Evolutionary conservation across 1,284 basidiomycete genomes (phyloP).

Genomic region (Xerocomus minutiporus): DNA sequence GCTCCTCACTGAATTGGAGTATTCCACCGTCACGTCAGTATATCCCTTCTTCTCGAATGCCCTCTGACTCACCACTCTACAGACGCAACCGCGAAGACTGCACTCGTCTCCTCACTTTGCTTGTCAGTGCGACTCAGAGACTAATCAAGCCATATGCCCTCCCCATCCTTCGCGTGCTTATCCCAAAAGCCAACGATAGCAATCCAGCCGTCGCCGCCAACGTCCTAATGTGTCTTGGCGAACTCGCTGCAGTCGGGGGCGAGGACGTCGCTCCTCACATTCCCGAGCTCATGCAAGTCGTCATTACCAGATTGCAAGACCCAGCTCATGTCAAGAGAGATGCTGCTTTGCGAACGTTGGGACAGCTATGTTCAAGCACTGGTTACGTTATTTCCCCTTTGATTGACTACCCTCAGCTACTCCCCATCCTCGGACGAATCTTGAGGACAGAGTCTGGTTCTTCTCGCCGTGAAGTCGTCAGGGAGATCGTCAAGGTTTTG

Average conservation of each 20-base stretch:
- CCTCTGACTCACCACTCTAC: slow-evolving; percentile 4
- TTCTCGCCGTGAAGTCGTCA: slow-evolving; percentile 85
- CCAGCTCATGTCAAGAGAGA: slow-evolving; percentile 85
- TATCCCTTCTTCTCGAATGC: neutral
- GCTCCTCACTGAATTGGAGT: slow-evolving; percentile 95
- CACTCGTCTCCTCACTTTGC: slow-evolving; percentile 79
- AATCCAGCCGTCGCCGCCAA: slow-evolving; percentile 90
- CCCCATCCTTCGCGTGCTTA: slow-evolving; percentile 90
- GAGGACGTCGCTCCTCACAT: slow-evolving; percentile 87
- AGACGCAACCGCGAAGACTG: slow-evolving; percentile 90
- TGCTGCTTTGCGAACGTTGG: slow-evolving; percentile 90
- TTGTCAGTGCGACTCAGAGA: slow-evolving; percentile 87
- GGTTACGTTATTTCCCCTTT: slow-evolving; percentile 93
- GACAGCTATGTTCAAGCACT: slow-evolving; percentile 94
- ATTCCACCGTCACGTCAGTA: slow-evolving; percentile 82
- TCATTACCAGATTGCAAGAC: slow-evolving; percentile 86
- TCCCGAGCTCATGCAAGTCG: slow-evolving; percentile 84
- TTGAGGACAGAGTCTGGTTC: slow-evolving; percentile 79
- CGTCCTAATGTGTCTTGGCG: slow-evolving; percentile 92
- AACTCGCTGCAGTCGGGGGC: slow-evolving; percentile 90
- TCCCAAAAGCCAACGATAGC: slow-evolving; percentile 82
- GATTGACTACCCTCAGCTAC: slow-evolving; percentile 85
- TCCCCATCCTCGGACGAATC: slow-evolving; percentile 86
- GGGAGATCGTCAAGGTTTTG: slow-evolving; percentile 91
- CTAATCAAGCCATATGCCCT: slow-evolving; percentile 96